Evolutionary conservation across 805 yeast genomes (phyloP).

Genomic region (Hanseniaspora meyeri): DNA sequence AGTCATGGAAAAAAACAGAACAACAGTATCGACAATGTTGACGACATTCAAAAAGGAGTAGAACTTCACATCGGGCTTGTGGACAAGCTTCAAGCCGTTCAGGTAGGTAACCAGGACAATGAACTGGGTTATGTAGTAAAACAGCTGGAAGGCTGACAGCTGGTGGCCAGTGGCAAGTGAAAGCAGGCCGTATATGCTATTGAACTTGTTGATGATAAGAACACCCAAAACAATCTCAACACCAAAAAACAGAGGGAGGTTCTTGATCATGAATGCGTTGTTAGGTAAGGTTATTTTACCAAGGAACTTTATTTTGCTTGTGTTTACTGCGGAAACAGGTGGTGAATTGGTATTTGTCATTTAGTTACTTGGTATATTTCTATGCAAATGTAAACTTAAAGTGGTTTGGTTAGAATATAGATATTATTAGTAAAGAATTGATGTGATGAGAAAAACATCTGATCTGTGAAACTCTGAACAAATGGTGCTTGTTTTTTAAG

Average conservation of each 20-base stretch:
- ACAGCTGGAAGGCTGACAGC: conserved; percentile 53
- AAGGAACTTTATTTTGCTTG: conserved; percentile 1
- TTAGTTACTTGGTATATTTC: neutral
- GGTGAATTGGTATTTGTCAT: neutral
- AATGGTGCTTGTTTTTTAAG: too few species aligned
- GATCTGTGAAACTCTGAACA: neutral
- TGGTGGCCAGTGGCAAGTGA: conserved; percentile 76
- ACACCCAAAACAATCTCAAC: conserved; percentile 69
- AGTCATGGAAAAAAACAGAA: conserved; percentile 8
- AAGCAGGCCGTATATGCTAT: conserved; percentile 76
- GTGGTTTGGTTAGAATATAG: too few species aligned
- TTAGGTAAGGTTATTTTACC: conserved; percentile 5
- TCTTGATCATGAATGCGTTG: conserved; percentile 47
- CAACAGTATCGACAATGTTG: conserved; percentile 50
- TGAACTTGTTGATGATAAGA: conserved; percentile 72
- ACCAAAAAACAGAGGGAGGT: conserved; percentile 72
- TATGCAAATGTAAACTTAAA: neutral
- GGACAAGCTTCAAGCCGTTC: conserved; percentile 41
- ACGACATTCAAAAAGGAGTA: conserved; percentile 51
- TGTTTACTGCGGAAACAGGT: neutral
- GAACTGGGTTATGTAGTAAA: conserved; percentile 56
- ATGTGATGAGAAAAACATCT: neutral
- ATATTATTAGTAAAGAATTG: too few species aligned
- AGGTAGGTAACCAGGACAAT: conserved; percentile 52
- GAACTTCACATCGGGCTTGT: conserved; percentile 45